phyloP scores from a whole-genome alignment of 192 early-diverging fungal genomes.

The Umbelopsis isabellina region DNA sequence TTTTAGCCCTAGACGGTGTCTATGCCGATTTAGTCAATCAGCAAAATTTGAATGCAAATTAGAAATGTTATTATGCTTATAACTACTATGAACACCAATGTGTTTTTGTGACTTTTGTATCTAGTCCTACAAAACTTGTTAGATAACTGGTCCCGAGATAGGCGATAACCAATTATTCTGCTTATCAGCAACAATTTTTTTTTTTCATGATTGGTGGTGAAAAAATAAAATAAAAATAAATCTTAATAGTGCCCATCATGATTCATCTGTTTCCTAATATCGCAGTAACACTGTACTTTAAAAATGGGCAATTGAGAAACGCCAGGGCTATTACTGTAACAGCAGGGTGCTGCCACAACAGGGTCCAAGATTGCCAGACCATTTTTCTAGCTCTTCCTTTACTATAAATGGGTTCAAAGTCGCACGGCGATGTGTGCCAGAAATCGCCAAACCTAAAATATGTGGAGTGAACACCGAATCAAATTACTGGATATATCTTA shows the following conservation, averaged over 20 bases:
- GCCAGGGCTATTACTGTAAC: too few relatives aligned
- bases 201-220: neutral
- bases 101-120: neutral
- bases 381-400: neutral
- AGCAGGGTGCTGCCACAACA: too few relatives aligned
- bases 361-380: too few relatives aligned
- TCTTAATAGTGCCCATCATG: too few relatives aligned
- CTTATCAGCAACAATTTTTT: neutral
- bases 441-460: slow-evolving; percentile 2
- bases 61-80: slow-evolving; percentile 2
- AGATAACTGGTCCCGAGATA: slow-evolving; percentile 3
- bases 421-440: slow-evolving; percentile 9
- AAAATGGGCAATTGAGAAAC: too few relatives aligned
- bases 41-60: slow-evolving; percentile 53
- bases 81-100: neutral
- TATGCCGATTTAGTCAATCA: slow-evolving; percentile 69
- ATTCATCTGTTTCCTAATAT: too few relatives aligned
- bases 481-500: too few relatives aligned
- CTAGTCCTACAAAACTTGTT: neutral
- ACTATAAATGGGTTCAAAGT: neutral
- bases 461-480: too few relatives aligned
- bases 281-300: too few relatives aligned
- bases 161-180: neutral
- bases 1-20: slow-evolving; percentile 55
- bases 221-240: too few relatives aligned